Evolutionary conservation across 371 early-diverging fungal species (phyloP), one percentile per base, ranked within the genome.

Genomic region (Gilbertella persicaria): DNA sequence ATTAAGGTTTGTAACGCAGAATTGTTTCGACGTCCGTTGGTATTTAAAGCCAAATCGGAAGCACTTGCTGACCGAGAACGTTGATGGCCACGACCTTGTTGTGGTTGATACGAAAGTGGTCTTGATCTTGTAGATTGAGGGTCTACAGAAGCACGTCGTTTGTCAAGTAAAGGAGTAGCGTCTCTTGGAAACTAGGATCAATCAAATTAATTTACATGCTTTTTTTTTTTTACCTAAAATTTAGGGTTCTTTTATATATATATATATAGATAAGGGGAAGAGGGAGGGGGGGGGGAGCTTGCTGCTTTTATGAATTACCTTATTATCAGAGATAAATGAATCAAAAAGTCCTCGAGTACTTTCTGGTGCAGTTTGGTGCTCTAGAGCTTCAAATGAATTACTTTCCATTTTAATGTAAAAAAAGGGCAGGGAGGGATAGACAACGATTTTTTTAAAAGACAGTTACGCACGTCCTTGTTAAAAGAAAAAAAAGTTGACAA

Each of bases 341-440:
- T 78, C 79, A 60, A 78, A 78, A 39, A 78, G 60, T 39, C 78
- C 78, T 40, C 78, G 64, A 33, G 78, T 78, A 47, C 75, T 74
- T 58, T 78, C 78, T 16, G 78, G 78, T 29, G 78, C 78, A 16
- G 78, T 74, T 64, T 78, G 75, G n/a, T 78, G 75, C 48, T 75
- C 71, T 60, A 71, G 35, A 19, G 70, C 63, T 48, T 73, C 74
- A 37, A 14, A 13, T 19, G 24, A 25, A 12, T 38, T 51, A 20
- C 38, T 53, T 14, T 46, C 9, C 45, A 23, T 45, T 50, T 17
- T 25, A 17, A 24, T 20, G 12, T 7, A 25, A 54, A 20, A 44
- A 42, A 23, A 48, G 21, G 50, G 36, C 29, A 25, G 36, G 52
- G 41, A 26, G 57, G 29, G 63, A 47, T 8, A 67, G 36, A 37